Evolutionary conservation across 371 early-diverging fungal species (phyloP), one percentile per base, ranked within the genome.

Genomic region (Mortierella polycephala): DNA sequence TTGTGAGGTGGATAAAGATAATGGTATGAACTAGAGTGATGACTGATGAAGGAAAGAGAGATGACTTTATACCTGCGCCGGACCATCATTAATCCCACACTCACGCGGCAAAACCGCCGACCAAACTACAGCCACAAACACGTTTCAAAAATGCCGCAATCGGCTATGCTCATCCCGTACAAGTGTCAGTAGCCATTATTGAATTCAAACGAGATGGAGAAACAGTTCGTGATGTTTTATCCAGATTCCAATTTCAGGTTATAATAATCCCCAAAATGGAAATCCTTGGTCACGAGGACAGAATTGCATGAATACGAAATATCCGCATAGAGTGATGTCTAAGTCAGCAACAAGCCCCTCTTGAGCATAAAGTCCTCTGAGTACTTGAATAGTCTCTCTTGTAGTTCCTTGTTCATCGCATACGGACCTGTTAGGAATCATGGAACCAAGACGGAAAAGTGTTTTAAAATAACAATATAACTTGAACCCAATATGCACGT

Each of bases 301-400:
- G 45, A 30, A 30, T 30, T 46, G 45, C 41, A 59, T 45, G 23
- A 58, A 44, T 14, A 40, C 45, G 21, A 44, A 42, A 14, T 10
- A 14, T 18, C n/a, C 45, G 21, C 39, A 14, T 42, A 58, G 13
- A 44, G 23, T 46, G 46, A 16, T 46, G 6, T 46, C 6, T 46
- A 46, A 21, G 56, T 45, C 54, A 57, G 14, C 5, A 74, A 39
- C 16, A 68, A 16, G 5, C 74, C 64, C 1, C 74, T 65, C 62
- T 75, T 75, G 44, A 66, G 55, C 68, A 76, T 64, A 40, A 71
- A 76, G 23, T 71, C 68, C 14, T 71, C 71, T 6, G 77, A 76
- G 47, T 71, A 76, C 50, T 71, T 71, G 58, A 47, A 76, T 37
- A 76, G 49, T 12, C 71, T 58, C 49, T 76, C 77, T 57, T 76